These are phyloP conservation scores for Globisporangium irregulare DNA, from an alignment of 352 stramenopile species.

Conservation along the genomic window DNA sequence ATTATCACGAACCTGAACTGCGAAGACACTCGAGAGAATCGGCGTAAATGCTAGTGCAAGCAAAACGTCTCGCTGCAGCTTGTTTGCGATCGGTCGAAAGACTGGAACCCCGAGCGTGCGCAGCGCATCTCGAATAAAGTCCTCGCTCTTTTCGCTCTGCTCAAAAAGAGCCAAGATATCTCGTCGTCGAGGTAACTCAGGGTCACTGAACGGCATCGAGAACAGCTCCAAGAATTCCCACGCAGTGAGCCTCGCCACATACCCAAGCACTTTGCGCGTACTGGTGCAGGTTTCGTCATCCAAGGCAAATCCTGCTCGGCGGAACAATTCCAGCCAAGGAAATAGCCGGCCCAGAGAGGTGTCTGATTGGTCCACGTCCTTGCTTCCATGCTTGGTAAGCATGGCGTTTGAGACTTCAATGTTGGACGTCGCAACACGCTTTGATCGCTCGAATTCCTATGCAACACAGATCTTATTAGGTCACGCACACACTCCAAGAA, in stretches of 20 bases:
- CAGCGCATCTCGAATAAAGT: slow-evolving; percentile 52
- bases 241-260: slow-evolving; percentile 43
- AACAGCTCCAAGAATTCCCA: slow-evolving; percentile 82
- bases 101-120: slow-evolving; percentile 44
- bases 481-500: not conserved
- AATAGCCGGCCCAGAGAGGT: slow-evolving; percentile 30
- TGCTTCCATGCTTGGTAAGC: slow-evolving; percentile 14
- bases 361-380: not conserved
- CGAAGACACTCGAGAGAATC: slow-evolving; percentile 75
- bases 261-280: slow-evolving; percentile 38
- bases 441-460: slow-evolving; percentile 26
- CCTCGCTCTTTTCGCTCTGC: slow-evolving; percentile 48
- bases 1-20: slow-evolving; percentile 55
- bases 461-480: not conserved
- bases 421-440: slow-evolving; percentile 16
- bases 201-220: slow-evolving; percentile 72
- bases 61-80: slow-evolving; percentile 34
- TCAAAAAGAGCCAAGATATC: slow-evolving; percentile 69
- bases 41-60: slow-evolving; percentile 71
- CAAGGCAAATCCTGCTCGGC: slow-evolving; percentile 44
- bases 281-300: slow-evolving; percentile 49
- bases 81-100: slow-evolving; percentile 40
- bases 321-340: slow-evolving; percentile 71
- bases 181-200: slow-evolving; percentile 47
- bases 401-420: slow-evolving; percentile 18